Percentiles rank a stretch among this genome's conserved stretches.
These are phyloP conservation scores for Pseudozyma sp. DNA, from an alignment of 1,284 basidiomycete genomes.

Conservation along the genomic window DNA sequence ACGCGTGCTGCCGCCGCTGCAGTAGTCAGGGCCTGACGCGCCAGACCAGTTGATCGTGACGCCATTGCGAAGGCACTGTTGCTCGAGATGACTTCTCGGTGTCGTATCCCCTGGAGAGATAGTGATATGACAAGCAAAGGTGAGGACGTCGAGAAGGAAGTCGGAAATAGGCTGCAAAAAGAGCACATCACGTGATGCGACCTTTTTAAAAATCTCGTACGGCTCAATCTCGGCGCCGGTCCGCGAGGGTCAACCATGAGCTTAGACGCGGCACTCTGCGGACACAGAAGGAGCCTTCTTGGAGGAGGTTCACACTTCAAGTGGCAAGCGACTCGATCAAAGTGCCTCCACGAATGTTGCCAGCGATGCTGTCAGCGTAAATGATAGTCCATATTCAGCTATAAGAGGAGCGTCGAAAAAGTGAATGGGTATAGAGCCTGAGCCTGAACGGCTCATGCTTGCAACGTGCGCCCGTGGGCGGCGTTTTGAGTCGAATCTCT, in stretches of 20 bases:
- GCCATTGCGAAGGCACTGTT: conserved; percentile 9
- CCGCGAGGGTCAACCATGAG: background rate
- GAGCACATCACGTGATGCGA: conserved; percentile 25
- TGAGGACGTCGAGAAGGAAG: conserved; percentile 22
- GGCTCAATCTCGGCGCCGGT: conserved; percentile 3
- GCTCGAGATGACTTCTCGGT: background rate
- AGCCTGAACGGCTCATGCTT: too few species aligned
- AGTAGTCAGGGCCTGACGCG: conserved; percentile 17
- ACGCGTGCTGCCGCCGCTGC: conserved; percentile 21
- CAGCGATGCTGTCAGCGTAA: too few species aligned
- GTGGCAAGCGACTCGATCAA: too few species aligned
- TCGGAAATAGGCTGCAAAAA: conserved; percentile 18
- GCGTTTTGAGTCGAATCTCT: too few species aligned
- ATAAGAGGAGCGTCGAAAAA: background rate
- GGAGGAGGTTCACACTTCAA: too few species aligned
- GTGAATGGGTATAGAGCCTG: conserved; percentile 32
- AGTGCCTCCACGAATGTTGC: too few species aligned
- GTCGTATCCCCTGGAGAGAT: background rate
- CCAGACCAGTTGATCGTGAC: conserved; percentile 17
- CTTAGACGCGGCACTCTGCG: too few species aligned
- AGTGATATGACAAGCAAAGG: conserved; percentile 1
- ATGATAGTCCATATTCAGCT: background rate
- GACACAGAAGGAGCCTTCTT: too few species aligned
- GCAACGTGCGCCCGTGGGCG: too few species aligned
- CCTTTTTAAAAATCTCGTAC: conserved; percentile 17